These are phyloP conservation scores for Chytriomyces hyalinus DNA, from an alignment of 192 early-diverging fungal species.

Conservation along the genomic window DNA sequence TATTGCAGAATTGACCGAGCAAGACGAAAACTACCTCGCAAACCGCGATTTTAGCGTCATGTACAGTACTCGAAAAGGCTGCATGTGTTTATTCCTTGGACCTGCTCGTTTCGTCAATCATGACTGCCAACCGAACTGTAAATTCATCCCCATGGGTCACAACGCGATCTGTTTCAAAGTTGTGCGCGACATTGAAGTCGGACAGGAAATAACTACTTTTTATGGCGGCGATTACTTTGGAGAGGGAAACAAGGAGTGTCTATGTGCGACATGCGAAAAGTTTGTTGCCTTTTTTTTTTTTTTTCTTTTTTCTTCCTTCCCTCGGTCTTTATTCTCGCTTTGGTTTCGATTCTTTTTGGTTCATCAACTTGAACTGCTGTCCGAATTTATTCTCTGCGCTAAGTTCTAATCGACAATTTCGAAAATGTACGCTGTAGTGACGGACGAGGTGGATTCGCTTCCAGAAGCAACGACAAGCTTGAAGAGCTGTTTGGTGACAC, in stretches of 20 bases:
- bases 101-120: conserved; percentile 80
- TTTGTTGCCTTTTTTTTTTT: conserved; percentile 32
- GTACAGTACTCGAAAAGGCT: conserved; percentile 59
- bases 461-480: not conserved
- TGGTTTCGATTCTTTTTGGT: not conserved
- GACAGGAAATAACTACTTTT: conserved; percentile 74
- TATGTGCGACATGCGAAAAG: conserved; percentile 76
- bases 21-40: conserved; percentile 48
- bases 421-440: conserved; percentile 16
- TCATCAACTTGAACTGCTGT: not conserved
- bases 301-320: not conserved
- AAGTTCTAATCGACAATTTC: not conserved
- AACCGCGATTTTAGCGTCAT: conserved; percentile 73
- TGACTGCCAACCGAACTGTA: conserved; percentile 71
- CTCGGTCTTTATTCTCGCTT: not conserved
- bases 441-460: conserved; percentile 28
- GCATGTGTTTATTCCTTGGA: conserved; percentile 69
- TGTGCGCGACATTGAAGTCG: conserved; percentile 64
- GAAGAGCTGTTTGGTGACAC: conserved; percentile 24
- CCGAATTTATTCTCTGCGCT: not conserved
- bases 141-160: conserved; percentile 46
- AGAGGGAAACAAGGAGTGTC: conserved; percentile 67
- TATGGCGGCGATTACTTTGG: conserved; percentile 76
- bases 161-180: conserved; percentile 71
- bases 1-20: conserved; percentile 55